Evolutionary conservation across 257 asterid genomes (phyloP).

Genomic region (Paulownia fortunei): DNA sequence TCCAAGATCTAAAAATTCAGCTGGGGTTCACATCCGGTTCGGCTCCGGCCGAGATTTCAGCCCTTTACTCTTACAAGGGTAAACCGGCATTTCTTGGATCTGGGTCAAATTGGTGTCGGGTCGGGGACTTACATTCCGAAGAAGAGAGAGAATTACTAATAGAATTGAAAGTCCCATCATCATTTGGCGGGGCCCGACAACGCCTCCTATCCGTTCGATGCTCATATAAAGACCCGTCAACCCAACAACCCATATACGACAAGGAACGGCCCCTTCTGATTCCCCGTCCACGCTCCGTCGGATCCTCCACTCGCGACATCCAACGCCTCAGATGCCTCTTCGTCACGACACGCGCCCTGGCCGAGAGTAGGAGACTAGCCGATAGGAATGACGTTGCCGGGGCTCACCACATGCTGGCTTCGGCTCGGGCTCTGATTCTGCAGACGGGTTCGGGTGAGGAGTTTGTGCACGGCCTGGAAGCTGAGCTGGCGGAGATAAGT

Average conservation of each 20-base stretch:
- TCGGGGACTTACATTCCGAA: slow-evolving; percentile 64
- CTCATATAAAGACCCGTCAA: slow-evolving; percentile 76
- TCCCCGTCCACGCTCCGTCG: slow-evolving; percentile 62
- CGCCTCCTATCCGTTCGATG: slow-evolving; percentile 64
- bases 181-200: slow-evolving; percentile 52
- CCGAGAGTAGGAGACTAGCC: slow-evolving; percentile 60
- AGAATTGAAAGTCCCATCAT: slow-evolving; percentile 72
- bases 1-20: slow-evolving; percentile 56
- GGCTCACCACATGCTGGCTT: slow-evolving; percentile 65
- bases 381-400: slow-evolving; percentile 62
- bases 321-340: slow-evolving; percentile 63
- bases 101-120: slow-evolving; percentile 53
- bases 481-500: slow-evolving; percentile 59
- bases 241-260: slow-evolving; percentile 48
- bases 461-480: slow-evolving; percentile 58
- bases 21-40: slow-evolving; percentile 55
- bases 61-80: slow-evolving; percentile 49
- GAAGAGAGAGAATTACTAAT: slow-evolving; percentile 68
- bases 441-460: slow-evolving; percentile 54
- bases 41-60: slow-evolving; percentile 54
- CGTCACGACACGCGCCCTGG: slow-evolving; percentile 69
- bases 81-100: slow-evolving; percentile 57
- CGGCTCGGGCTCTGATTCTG: slow-evolving; percentile 63
- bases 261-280: slow-evolving; percentile 55
- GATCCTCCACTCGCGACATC: slow-evolving; percentile 48